Percentiles rank a stretch among this genome's conserved stretches.
Evolutionary conservation across 116 monocot species (phyloP).

Genomic region (Phalaenopsis hybrid): DNA sequence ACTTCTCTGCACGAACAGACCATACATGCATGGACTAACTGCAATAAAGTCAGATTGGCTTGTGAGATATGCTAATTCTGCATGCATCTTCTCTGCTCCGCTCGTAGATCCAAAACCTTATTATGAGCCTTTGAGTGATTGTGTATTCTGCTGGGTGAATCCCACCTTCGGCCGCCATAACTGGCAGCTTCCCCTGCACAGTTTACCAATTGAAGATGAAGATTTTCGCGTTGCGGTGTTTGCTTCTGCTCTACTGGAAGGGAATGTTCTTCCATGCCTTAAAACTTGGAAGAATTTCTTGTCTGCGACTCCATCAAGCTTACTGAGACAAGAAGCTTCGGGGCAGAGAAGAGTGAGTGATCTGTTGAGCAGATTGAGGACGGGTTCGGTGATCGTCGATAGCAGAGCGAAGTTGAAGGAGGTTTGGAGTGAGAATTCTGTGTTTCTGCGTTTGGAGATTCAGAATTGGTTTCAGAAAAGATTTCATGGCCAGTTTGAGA

Average conservation of each 20-base stretch:
- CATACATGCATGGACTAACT: conserved; percentile 92
- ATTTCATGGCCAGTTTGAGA: conserved; percentile 40
- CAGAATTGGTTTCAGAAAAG: conserved; percentile 64
- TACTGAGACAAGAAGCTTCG: conserved; percentile 58
- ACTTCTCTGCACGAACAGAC: conserved; percentile 61
- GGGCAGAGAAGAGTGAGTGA: conserved; percentile 72
- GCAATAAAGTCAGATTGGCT: conserved; percentile 80
- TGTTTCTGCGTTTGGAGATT: conserved; percentile 45
- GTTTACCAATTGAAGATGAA: conserved; percentile 48
- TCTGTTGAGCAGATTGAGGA: conserved; percentile 53
- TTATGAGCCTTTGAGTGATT: conserved; percentile 63
- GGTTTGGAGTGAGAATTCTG: conserved; percentile 56
- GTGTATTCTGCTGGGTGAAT: conserved; percentile 65
- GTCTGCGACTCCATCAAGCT: conserved; percentile 43
- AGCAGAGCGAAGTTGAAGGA: conserved; percentile 53
- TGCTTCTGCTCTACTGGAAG: conserved; percentile 80
- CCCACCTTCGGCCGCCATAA: conserved; percentile 78
- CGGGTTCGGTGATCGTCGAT: conserved; percentile 43
- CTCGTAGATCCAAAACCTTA: conserved; percentile 71
- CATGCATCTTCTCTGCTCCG: conserved; percentile 81
- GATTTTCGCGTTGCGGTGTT: conserved; percentile 47
- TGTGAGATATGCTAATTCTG: conserved; percentile 53
- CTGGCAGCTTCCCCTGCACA: conserved; percentile 80
- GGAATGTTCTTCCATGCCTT: conserved; percentile 76
- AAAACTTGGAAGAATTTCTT: conserved; percentile 40